Base-by-base conservation (phyloP, 148 eudicot genomes). In the Limonium bicolor region DNA sequence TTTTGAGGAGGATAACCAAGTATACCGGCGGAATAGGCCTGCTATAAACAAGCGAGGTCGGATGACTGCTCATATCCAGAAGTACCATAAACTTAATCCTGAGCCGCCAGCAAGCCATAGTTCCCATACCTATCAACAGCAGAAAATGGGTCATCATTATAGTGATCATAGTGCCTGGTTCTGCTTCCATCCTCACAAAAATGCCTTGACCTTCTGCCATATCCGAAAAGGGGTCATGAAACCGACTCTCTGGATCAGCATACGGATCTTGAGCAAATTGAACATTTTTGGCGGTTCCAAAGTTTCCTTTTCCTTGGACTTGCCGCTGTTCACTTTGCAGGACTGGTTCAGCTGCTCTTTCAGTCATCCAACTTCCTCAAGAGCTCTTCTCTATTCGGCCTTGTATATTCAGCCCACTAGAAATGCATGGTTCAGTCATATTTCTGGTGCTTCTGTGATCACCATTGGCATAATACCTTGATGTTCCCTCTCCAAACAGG, bases 321-420 rank as follows among this genome's bases (percentile, higher is more conserved):
- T 80, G 22, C 66, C 76, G n/a, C n/a, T n/a, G 20, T 38, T 55
- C 19, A 60, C 55, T 46, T 68, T 59, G 36, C 80, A 64, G 27
- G 80, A 62, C 42, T 72, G 50, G 46, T 55, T 76, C 31, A 92
- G 39, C 39, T 82, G 86, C 35, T 78, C 78, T 65, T 73, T 76
- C 27, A 92, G 70, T 81, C 90, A 56, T 92, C 90, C 59, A 92
- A 65, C 61, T 78, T 78, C 58, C 65, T 69, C 63, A 92, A 60
- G 45, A 85, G 68, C 61, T 81, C 90, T 33, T 68, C 80, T 31
- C 72, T 56, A 25, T 86, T 77, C 43, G 77, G 69, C 34, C 69
- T 85, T 28, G 66, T 47, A 24, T 61, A 46, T 44, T 67, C 82
- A 49, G 56, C 63, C 71, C 61, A 49, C 46, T 57, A 31, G 27